A percentile compares a stretch with the other conserved stretches of the same genome.
Conservation (phyloP, 352 stramenopile species). For the Globisporangium middletonii region DNA sequence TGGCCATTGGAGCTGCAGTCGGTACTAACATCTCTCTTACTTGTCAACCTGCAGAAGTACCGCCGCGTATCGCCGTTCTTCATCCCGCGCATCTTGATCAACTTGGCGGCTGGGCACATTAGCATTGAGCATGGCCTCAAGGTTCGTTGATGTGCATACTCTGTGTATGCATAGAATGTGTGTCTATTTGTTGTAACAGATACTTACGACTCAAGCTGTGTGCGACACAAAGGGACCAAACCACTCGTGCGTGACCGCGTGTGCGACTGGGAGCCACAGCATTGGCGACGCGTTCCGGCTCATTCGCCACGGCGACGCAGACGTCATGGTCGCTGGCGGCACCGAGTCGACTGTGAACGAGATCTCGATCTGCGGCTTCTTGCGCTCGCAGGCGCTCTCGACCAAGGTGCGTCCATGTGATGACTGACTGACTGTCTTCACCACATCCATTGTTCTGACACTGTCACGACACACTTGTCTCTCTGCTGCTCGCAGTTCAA, state of each 20-base stretch:
- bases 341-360: constrained; percentile 94
- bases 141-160: constrained; percentile 16
- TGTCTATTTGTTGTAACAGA: too few relatives aligned
- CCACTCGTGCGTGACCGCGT: constrained; percentile 95
- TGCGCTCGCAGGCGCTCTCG: constrained; percentile 92
- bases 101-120: constrained; percentile 90
- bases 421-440: too few relatives aligned
- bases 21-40: not conserved
- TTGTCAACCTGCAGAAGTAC: constrained; percentile 50
- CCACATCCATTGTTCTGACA: too few relatives aligned
- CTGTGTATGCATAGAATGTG: too few relatives aligned
- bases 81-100: constrained; percentile 91
- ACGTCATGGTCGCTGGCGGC: constrained; percentile 96
- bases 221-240: constrained; percentile 86
- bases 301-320: constrained; percentile 83
- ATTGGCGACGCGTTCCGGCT: constrained; percentile 94
- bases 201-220: too few relatives aligned
- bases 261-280: constrained; percentile 94
- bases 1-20: not conserved
- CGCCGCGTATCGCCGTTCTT: constrained; percentile 92
- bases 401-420: constrained; percentile 50
- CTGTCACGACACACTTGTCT: too few relatives aligned
- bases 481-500: constrained; percentile 76
- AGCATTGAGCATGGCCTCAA: constrained; percentile 89
- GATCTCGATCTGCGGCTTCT: constrained; percentile 93